phyloP scores from a whole-genome alignment of 2,329 filamentous ascomycete species.

The Hypoxylon rubiginosum region DNA sequence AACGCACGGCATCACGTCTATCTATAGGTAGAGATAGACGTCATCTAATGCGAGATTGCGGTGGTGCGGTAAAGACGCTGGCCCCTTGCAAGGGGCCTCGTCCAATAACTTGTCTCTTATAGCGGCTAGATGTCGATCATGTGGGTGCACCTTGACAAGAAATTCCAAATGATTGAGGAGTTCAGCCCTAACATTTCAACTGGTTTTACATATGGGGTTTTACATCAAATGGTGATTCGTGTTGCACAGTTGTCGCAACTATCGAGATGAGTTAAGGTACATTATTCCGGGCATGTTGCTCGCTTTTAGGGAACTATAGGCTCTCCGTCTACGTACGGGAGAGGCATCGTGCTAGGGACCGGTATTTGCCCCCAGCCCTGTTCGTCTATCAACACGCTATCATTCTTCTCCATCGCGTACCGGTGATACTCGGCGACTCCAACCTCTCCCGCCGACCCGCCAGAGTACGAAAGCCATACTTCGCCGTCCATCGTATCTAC shows the following conservation, averaged over 20 bases:
- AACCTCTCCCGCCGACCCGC: slow-evolving; percentile 26
- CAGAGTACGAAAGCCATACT: slow-evolving; percentile 49
- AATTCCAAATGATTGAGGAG: not conserved
- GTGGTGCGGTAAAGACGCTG: too few species aligned
- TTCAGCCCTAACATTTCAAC: too few species aligned
- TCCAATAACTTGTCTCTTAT: not conserved
- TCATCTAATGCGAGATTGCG: not conserved
- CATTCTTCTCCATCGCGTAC: slow-evolving; percentile 46
- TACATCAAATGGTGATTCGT: not conserved
- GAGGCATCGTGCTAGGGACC: slow-evolving; percentile 42
- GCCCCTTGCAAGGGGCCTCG: too few species aligned
- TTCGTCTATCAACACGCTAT: slow-evolving; percentile 40
- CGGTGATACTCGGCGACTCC: slow-evolving; percentile 43
- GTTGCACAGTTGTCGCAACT: not conserved
- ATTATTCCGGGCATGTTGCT: not conserved
- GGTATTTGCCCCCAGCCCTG: slow-evolving; percentile 41
- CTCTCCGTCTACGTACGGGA: slow-evolving; percentile 41
- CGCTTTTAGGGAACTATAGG: slow-evolving; percentile 23
- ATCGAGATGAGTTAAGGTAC: not conserved
- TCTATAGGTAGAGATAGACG: too few species aligned
- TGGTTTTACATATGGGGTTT: too few species aligned
- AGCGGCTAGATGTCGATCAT: not conserved
- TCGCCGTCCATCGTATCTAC: slow-evolving; percentile 48
- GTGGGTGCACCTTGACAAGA: not conserved
- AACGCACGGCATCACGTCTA: too few species aligned